phyloP scores from a whole-genome alignment of 1,139 yeast genomes.

The Candida pseudocylindracea region DNA sequence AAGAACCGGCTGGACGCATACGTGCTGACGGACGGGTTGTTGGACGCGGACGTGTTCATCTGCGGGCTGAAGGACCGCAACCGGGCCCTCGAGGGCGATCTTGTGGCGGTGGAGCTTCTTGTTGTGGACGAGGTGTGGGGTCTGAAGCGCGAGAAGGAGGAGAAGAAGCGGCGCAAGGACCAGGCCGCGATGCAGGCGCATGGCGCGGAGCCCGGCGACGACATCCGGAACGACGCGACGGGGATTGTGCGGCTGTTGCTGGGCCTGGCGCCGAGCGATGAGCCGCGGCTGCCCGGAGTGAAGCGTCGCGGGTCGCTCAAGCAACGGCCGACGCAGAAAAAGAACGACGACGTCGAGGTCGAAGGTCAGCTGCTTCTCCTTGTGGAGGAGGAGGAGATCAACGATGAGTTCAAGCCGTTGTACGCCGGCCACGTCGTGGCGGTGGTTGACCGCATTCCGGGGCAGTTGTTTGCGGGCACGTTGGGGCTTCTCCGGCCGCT shows the following conservation, averaged over 20 bases:
- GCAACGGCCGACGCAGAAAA: constrained; percentile 96
- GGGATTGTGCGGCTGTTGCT: constrained; percentile 5
- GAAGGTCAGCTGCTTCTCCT: constrained; percentile 86
- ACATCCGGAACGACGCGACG: constrained; percentile 51
- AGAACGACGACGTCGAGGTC: constrained; percentile 94
- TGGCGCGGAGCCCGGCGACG: constrained; percentile 22
- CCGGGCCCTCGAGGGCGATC: constrained; percentile 90
- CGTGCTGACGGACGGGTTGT: constrained; percentile 84
- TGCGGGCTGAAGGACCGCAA: constrained; percentile 99
- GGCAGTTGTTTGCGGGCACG: constrained; percentile 87
- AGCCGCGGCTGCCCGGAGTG: constrained; percentile 14
- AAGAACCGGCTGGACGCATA: constrained; percentile 95
- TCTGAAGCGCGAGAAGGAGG: constrained; percentile 89
- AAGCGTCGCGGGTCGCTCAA: constrained; percentile 80
- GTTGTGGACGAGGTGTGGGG: constrained; percentile 98
- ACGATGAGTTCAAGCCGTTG: constrained; percentile 79
- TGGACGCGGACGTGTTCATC: constrained; percentile 91
- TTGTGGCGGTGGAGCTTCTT: constrained; percentile 83
- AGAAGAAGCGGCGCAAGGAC: constrained; percentile 86
- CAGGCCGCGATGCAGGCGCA: constrained; percentile 15
- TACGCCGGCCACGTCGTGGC: constrained; percentile 98
- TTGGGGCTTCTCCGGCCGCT: constrained; percentile 88
- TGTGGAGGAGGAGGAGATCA: constrained; percentile 89
- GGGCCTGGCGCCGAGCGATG: constrained; percentile 7
- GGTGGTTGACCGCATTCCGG: constrained; percentile 91